phyloP scores from a whole-genome alignment of 75 land plant genomes.

The Picea sitchensis region DNA sequence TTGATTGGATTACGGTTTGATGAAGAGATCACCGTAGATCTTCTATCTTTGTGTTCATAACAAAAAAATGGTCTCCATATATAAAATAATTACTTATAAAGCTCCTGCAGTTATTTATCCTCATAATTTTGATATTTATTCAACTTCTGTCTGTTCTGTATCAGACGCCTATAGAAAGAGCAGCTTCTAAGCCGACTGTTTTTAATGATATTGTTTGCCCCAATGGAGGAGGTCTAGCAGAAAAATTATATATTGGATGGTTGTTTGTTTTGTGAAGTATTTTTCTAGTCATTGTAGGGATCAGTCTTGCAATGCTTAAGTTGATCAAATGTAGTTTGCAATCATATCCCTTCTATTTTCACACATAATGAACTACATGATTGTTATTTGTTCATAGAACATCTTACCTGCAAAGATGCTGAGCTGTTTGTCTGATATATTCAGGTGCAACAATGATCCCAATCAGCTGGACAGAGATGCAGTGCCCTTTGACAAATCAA shows the following conservation, averaged over 20 bases:
- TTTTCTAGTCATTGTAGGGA: background rate
- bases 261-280: background rate
- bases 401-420: background rate
- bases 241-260: background rate
- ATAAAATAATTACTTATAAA: background rate
- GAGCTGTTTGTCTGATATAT: background rate
- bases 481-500: constrained; percentile 91
- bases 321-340: background rate
- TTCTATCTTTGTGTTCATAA: too few relatives aligned
- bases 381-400: background rate
- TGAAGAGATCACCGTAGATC: too few relatives aligned
- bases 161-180: background rate
- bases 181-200: background rate
- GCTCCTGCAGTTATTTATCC: background rate
- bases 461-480: constrained; percentile 97
- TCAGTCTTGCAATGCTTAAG: background rate
- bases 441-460: constrained; percentile 91
- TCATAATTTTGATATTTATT: background rate
- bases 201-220: background rate
- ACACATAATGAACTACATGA: background rate
- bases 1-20: too few relatives aligned
- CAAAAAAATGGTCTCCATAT: too few relatives aligned
- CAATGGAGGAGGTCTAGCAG: background rate
- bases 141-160: background rate
- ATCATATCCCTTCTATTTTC: background rate